A percentile compares a stretch with the other conserved stretches of the same genome.
These are phyloP conservation scores for Sporodiniella umbellata DNA, from an alignment of 371 early-diverging fungal genomes.

Conservation along the genomic window DNA sequence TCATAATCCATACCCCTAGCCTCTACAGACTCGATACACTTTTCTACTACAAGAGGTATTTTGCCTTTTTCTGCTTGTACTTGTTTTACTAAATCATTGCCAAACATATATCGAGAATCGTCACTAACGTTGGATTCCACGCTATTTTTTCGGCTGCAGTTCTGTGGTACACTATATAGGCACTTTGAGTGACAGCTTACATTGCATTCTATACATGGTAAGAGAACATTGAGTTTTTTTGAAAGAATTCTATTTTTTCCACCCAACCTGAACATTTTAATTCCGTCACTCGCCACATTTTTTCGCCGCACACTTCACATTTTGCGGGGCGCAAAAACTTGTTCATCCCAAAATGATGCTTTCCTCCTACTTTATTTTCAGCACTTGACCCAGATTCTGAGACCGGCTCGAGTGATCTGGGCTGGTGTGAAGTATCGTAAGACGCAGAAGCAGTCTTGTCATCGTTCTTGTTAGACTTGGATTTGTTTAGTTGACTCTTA, in stretches of 20 bases:
- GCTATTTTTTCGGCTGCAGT: constrained; percentile 23
- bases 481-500: constrained; percentile 16
- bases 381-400: constrained; percentile 7
- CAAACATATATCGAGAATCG: constrained; percentile 21
- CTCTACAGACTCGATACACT: constrained; percentile 79
- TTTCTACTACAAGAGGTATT: constrained; percentile 74
- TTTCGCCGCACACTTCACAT: constrained; percentile 84
- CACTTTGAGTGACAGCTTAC: constrained; percentile 38
- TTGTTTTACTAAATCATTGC: constrained; percentile 37
- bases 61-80: constrained; percentile 29
- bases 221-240: not conserved
- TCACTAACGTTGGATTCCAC: constrained; percentile 11
- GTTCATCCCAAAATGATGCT: constrained; percentile 60
- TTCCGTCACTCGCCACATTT: constrained; percentile 83
- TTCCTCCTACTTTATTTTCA: constrained; percentile 10
- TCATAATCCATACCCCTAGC: constrained; percentile 50
- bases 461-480: constrained; percentile 10
- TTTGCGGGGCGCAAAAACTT: constrained; percentile 68
- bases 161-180: constrained; percentile 25
- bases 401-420: constrained; percentile 18
- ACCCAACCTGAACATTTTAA: constrained; percentile 67
- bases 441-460: constrained; percentile 26
- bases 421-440: constrained; percentile 18
- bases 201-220: constrained; percentile 28
- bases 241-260: not conserved